Evolutionary conservation across 2,329 filamentous ascomycete species (phyloP).

Genomic region (Fusarium incarnatum): DNA sequence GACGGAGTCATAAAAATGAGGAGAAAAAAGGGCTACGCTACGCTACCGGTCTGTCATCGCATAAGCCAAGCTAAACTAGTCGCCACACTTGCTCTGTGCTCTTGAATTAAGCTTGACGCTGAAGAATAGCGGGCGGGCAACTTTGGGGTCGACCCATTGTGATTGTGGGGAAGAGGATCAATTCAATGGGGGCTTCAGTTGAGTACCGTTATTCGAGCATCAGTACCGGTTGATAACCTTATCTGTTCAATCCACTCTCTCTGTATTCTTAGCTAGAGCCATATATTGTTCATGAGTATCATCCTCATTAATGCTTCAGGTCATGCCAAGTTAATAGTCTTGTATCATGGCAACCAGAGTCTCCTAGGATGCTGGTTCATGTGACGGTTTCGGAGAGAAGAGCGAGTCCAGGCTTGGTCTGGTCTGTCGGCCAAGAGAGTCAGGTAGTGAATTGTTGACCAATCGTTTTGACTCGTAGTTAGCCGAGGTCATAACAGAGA

Average conservation of each 20-base stretch:
- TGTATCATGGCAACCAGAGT: neutral
- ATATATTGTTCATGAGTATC: neutral
- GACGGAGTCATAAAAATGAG: neutral
- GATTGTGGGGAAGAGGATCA: slow-evolving; percentile 15
- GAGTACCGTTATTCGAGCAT: neutral
- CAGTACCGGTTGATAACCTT: neutral
- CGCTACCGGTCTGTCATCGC: neutral
- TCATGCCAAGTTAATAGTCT: neutral
- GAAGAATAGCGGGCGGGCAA: slow-evolving; percentile 7
- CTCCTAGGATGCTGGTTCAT: neutral
- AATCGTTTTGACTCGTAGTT: slow-evolving; percentile 14
- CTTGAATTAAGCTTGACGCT: slow-evolving; percentile 25
- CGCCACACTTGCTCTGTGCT: neutral
- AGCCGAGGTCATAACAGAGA: slow-evolving; percentile 9
- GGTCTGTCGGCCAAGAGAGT: slow-evolving; percentile 15
- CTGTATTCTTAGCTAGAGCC: neutral
- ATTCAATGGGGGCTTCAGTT: slow-evolving; percentile 1
- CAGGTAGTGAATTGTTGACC: neutral
- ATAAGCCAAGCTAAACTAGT: slow-evolving; percentile 8
- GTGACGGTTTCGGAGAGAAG: slow-evolving; percentile 9
- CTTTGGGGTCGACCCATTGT: slow-evolving; percentile 25
- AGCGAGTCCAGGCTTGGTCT: slow-evolving; percentile 2
- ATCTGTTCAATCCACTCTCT: neutral
- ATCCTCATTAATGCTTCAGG: neutral
- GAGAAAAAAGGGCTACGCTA: neutral